These are phyloP conservation scores for Hypoxylon fragiforme DNA, from an alignment of 495 filamentous ascomycete species.

Conservation along the genomic window DNA sequence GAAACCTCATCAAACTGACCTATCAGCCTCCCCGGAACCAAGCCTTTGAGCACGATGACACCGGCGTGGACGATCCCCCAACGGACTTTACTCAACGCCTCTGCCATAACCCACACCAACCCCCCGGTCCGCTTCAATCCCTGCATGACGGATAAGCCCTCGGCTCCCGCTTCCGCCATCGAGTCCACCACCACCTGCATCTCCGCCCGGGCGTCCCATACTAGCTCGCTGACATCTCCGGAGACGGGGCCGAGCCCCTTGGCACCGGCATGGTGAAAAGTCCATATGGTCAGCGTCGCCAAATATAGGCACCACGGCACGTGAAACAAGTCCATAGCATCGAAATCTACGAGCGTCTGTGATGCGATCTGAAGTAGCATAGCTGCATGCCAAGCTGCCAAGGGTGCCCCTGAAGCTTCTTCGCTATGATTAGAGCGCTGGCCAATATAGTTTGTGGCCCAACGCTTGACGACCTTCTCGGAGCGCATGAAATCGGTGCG, in stretches of 20 bases:
- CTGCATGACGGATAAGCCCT: constrained; percentile 32
- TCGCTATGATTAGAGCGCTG: constrained; percentile 1
- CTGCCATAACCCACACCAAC: constrained; percentile 53
- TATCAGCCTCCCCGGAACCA: constrained; percentile 37
- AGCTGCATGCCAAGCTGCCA: constrained; percentile 53
- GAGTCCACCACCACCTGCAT: constrained; percentile 42
- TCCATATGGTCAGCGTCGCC: constrained; percentile 57
- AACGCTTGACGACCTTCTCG: constrained; percentile 46
- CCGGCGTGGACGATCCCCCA: constrained; percentile 63
- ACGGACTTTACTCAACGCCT: constrained; percentile 54
- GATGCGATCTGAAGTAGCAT: constrained; percentile 51
- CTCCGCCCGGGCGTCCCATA: constrained; percentile 47
- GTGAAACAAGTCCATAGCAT: constrained; percentile 56
- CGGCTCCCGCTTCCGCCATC: constrained; percentile 34
- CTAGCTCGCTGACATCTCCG: constrained; percentile 42
- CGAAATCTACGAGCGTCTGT: constrained; percentile 52
- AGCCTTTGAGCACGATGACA: constrained; percentile 53
- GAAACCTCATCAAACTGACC: constrained; percentile 21
- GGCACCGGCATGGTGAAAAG: constrained; percentile 44
- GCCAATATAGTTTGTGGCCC: constrained; percentile 33
- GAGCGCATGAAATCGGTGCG: constrained; percentile 51
- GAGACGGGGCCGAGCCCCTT: constrained; percentile 10
- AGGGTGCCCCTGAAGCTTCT: constrained; percentile 29
- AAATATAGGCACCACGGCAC: constrained; percentile 62
- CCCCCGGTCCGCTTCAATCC: constrained; percentile 37